phyloP scores from a whole-genome alignment of 192 early-diverging fungal genomes.

The Linnemannia zychae region DNA sequence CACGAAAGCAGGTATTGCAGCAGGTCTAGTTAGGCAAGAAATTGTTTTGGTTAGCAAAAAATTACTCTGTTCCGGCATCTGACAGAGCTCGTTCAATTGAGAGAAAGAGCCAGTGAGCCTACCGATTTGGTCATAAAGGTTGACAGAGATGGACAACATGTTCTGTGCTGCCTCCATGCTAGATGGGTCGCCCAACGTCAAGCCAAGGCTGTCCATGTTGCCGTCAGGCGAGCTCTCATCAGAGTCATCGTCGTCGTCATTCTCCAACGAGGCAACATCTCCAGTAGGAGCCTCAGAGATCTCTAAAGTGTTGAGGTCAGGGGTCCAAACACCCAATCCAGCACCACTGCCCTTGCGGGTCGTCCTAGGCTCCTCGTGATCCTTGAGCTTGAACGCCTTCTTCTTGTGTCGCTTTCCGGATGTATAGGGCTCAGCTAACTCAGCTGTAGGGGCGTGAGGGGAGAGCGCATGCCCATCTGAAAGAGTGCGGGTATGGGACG shows the following conservation, averaged over 20 bases:
- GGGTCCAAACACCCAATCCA: constrained; percentile 13
- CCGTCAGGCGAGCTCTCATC: constrained; percentile 26
- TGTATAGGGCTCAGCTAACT: constrained; percentile 29
- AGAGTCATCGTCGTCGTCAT: constrained; percentile 3
- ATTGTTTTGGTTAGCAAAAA: not conserved
- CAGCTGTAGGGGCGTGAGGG: constrained; percentile 19
- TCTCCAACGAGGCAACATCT: not conserved
- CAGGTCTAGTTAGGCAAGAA: constrained; percentile 56
- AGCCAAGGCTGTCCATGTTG: constrained; percentile 57
- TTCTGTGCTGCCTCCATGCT: constrained; percentile 69
- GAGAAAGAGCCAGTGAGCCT: not conserved
- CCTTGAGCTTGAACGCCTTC: constrained; percentile 56
- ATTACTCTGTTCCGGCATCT: not conserved
- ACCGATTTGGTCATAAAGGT: constrained; percentile 82
- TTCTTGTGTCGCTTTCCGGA: constrained; percentile 30
- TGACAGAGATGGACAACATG: constrained; percentile 68
- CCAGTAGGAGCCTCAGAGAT: constrained; percentile 11
- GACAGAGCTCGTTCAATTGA: too few species aligned
- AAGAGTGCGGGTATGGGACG: constrained; percentile 13
- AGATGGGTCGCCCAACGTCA: constrained; percentile 76
- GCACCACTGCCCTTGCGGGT: constrained; percentile 19
- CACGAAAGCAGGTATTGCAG: constrained; percentile 84
- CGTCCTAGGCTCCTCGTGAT: constrained; percentile 49
- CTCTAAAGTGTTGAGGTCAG: constrained; percentile 12
- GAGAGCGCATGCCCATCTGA: constrained; percentile 10